These are phyloP conservation scores for Phalaenopsis equestris DNA, from an alignment of 106 monocot species.

Conservation along the genomic window DNA sequence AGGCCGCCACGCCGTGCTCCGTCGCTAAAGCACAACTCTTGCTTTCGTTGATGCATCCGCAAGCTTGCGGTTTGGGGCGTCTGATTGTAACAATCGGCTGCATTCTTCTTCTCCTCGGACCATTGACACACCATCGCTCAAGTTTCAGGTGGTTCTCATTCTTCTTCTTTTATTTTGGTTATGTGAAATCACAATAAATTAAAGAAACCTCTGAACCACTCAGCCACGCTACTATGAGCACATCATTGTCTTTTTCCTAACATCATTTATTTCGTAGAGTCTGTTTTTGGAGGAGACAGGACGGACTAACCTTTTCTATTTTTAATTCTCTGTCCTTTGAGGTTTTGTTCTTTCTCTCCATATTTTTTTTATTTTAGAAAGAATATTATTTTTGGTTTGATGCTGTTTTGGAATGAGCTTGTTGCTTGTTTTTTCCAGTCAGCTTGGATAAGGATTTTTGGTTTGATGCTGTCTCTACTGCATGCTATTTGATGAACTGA, in stretches of 20 bases:
- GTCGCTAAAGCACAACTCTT: background rate
- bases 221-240: background rate
- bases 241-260: background rate
- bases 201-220: background rate
- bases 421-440: no score
- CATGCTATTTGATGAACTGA: no score
- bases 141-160: background rate
- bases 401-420: no score
- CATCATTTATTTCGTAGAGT: background rate
- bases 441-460: no score
- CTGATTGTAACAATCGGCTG: background rate
- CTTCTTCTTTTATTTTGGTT: background rate
- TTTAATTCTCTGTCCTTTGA: background rate
- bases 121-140: background rate
- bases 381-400: no score
- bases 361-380: no score
- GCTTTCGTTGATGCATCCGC: background rate
- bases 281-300: background rate
- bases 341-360: no score
- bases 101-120: background rate
- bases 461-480: no score
- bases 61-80: background rate
- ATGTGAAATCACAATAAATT: background rate
- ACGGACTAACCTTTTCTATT: background rate
- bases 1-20: background rate